phyloP scores from a whole-genome alignment of 139 green algal species.

The Prasinococcaceae sp. region DNA sequence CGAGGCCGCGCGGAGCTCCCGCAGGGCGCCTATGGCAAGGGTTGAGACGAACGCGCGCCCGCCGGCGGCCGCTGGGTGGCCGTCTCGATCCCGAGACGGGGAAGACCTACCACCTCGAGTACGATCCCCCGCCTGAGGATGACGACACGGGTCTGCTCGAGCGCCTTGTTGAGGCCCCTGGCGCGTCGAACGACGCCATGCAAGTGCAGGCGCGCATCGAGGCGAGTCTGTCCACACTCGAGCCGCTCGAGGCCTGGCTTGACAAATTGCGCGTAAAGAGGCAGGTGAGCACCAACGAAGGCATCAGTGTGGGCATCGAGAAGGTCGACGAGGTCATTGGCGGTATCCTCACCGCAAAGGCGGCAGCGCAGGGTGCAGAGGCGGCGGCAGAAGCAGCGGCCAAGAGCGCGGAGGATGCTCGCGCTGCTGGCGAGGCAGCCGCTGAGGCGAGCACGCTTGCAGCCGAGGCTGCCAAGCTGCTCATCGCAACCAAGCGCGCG shows the following conservation, averaged over 20 bases:
- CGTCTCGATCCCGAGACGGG: slow-evolving; percentile 34
- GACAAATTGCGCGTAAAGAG: slow-evolving; percentile 34
- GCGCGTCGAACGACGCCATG: slow-evolving; percentile 27
- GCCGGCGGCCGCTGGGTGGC: slow-evolving; percentile 23
- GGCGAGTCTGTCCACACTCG: not conserved
- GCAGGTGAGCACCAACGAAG: slow-evolving; percentile 16
- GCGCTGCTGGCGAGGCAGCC: slow-evolving; percentile 22
- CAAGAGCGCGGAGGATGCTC: slow-evolving; percentile 28
- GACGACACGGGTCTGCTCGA: slow-evolving; percentile 35
- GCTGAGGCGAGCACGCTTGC: slow-evolving; percentile 11
- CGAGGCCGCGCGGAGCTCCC: too few species aligned
- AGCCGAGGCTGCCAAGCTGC: slow-evolving; percentile 36
- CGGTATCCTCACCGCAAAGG: not conserved
- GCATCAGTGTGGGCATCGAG: too few species aligned
- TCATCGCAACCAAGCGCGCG: slow-evolving; percentile 47
- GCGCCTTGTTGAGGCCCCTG: slow-evolving; percentile 31
- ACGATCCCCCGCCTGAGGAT: slow-evolving; percentile 43
- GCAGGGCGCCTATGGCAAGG: too few species aligned
- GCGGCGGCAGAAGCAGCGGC: slow-evolving; percentile 7
- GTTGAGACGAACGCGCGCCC: too few species aligned
- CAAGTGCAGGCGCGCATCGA: slow-evolving; percentile 25
- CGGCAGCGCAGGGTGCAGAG: not conserved
- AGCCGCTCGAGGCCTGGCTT: slow-evolving; percentile 29
- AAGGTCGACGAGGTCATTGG: not conserved
- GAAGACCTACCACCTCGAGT: slow-evolving; percentile 53